Base-by-base conservation (phyloP, 1,284 basidiomycete species). In the Earliella scabrosa region DNA sequence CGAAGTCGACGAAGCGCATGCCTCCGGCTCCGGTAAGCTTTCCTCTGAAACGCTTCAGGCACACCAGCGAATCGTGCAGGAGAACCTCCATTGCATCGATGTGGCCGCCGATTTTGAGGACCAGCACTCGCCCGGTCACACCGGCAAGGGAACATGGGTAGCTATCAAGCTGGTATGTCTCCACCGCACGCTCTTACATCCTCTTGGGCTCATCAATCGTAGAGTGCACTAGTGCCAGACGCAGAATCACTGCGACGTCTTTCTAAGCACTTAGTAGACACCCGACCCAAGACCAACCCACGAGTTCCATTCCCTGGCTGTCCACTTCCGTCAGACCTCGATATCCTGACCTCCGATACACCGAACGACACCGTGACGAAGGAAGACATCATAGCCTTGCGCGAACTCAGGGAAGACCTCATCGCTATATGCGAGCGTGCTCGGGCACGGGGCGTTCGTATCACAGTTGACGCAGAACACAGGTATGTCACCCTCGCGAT, bases 391-490 rank as follows among this genome's bases (percentile, higher is more conserved):
- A 69, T 66, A 2, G 80, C 82, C 31, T 76, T 95, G 34, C 78
- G 75, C n/a, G 81, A 83, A 13, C 74, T 95, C 0, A 82, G 86
- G 68, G 66, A 75, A 7, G 82, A 88, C 67, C 73, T 95, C 43
- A 68, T 39, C 1, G 48, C 20, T 79, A 87, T 69, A 71, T 94
- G 57, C 68, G 63, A 73, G 14, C 79, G 74, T 48, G 93, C 90
- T 0, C 75, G 81, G 63, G 75, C 85, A 48, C 76, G 83, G 31
- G 80, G 80, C 2, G 81, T 92, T 0, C 80, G 79, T 62, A 75
- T 96, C 34, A 83, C 90, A 45, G 76, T 96, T 35, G 93, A 95
- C 66, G 93, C 93, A 7, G 93, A 96, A 68, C 83, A 93, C 69
- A 88, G 82, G 81, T 86, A 44, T 26, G 75, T 45, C 18, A 35